These are phyloP conservation scores for Zea mays DNA, from an alignment of 176 grass and related monocot species.

Conservation along the genomic window DNA sequence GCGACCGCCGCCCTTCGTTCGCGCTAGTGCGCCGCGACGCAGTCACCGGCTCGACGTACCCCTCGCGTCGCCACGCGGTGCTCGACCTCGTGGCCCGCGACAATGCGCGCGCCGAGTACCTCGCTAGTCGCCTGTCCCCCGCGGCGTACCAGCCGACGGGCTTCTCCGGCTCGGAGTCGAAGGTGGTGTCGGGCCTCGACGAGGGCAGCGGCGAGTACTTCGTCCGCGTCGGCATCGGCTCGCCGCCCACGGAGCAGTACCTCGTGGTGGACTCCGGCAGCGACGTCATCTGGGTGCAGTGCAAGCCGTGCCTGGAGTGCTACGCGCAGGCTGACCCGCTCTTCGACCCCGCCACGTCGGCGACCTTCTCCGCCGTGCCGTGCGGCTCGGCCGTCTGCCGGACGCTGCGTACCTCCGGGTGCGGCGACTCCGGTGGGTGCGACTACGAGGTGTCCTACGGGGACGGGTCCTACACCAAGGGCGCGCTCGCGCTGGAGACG, in stretches of 20 bases:
- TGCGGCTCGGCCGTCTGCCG: constrained; percentile 64
- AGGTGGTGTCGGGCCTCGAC: constrained; percentile 72
- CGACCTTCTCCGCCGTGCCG: constrained; percentile 60
- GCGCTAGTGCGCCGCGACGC: constrained; percentile 60
- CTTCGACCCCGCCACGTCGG: constrained; percentile 77
- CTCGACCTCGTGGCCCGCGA: constrained; percentile 40
- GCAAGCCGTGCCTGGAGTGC: constrained; percentile 69
- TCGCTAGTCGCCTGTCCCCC: constrained; percentile 39
- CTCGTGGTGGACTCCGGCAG: constrained; percentile 91
- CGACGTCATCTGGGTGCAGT: constrained; percentile 96
- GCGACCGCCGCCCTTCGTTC: constrained; percentile 40
- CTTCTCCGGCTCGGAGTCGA: constrained; percentile 42
- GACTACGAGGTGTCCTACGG: constrained; percentile 69
- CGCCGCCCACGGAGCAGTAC: constrained; percentile 72
- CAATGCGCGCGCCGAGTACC: constrained; percentile 35
- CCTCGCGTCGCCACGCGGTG: constrained; percentile 32
- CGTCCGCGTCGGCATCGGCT: constrained; percentile 75
- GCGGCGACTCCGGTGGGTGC: constrained; percentile 42
- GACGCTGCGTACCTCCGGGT: constrained; percentile 29
- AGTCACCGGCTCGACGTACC: constrained; percentile 46
- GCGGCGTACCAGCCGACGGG: constrained; percentile 20
- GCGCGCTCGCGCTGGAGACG: constrained; percentile 75
- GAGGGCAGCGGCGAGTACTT: constrained; percentile 94
- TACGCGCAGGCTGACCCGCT: constrained; percentile 81
- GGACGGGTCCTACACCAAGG: constrained; percentile 82